These are phyloP conservation scores for Hysterangium stoloniferum DNA, from an alignment of 768 basidiomycete genomes.

Conservation along the genomic window DNA sequence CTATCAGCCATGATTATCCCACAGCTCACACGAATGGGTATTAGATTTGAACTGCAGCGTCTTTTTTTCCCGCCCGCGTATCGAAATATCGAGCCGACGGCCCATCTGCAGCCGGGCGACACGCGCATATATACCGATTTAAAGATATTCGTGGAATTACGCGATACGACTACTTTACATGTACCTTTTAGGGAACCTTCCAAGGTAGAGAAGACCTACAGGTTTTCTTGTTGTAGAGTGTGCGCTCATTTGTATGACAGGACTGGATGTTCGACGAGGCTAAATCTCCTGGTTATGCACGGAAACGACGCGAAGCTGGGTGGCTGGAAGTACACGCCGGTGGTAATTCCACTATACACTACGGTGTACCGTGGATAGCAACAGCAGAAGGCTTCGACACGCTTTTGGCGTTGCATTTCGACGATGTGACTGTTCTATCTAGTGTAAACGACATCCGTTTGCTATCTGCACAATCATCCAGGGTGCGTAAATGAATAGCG, in stretches of 20 bases:
- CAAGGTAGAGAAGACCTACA: conserved; percentile 63
- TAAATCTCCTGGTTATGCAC: conserved; percentile 38
- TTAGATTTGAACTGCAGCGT: conserved; percentile 66
- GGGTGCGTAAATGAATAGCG: conserved; percentile 42
- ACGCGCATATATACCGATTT: conserved; percentile 75
- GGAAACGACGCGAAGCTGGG: conserved; percentile 51
- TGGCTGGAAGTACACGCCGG: conserved; percentile 69
- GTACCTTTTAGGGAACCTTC: conserved; percentile 91
- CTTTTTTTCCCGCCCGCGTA: conserved; percentile 80
- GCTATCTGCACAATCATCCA: conserved; percentile 67
- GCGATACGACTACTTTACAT: conserved; percentile 66
- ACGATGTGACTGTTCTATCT: conserved; percentile 67
- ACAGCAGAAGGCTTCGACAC: conserved; percentile 70
- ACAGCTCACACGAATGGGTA: not conserved
- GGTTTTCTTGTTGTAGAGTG: too few species aligned
- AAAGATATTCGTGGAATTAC: conserved; percentile 74
- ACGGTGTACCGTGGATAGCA: conserved; percentile 76
- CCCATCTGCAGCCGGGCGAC: conserved; percentile 64
- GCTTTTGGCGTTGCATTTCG: conserved; percentile 73
- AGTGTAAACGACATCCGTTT: conserved; percentile 85
- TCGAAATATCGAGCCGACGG: conserved; percentile 49
- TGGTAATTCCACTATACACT: conserved; percentile 78
- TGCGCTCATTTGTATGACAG: conserved; percentile 32
- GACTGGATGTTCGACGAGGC: conserved; percentile 90
- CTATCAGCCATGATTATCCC: not conserved